Percentiles rank a stretch among this genome's conserved stretches.
phyloP scores from a whole-genome alignment of 1,139 yeast genomes.

The Blastobotrys ciferrii region DNA sequence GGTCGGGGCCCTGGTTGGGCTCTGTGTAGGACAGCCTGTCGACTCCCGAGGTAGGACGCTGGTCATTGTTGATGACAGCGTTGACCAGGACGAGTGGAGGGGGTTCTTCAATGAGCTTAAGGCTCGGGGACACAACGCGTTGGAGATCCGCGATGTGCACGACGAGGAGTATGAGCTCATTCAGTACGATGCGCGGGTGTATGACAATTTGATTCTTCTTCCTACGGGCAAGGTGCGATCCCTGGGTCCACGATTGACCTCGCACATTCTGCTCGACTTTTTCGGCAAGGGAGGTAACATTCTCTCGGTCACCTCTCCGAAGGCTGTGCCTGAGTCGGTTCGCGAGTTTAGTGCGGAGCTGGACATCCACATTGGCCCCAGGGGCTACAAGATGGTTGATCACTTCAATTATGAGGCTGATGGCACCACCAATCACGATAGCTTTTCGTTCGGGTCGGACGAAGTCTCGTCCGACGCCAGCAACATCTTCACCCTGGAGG shows the following conservation, averaged over 20 bases:
- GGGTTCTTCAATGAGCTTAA: conserved; percentile 34
- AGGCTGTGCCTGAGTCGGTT: conserved; percentile 66
- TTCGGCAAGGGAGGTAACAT: conserved; percentile 72
- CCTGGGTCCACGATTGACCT: conserved; percentile 45
- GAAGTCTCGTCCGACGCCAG: conserved; percentile 7
- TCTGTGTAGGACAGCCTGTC: conserved; percentile 23
- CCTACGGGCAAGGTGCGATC: conserved; percentile 43
- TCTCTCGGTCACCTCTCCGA: conserved; percentile 55
- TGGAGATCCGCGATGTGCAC: conserved; percentile 32
- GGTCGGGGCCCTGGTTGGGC: neutral
- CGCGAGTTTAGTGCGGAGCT: conserved; percentile 70
- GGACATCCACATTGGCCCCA: conserved; percentile 84
- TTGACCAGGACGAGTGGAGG: conserved; percentile 31
- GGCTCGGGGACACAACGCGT: conserved; percentile 34
- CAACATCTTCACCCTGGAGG: conserved; percentile 29
- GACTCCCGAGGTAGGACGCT: conserved; percentile 23
- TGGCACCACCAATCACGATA: conserved; percentile 21
- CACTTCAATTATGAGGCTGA: conserved; percentile 50
- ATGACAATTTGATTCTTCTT: conserved; percentile 54
- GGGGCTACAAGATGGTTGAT: conserved; percentile 63
- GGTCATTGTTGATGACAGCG: conserved; percentile 29
- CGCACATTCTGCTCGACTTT: conserved; percentile 49
- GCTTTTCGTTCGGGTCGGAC: conserved; percentile 10
- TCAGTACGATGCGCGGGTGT: conserved; percentile 44
- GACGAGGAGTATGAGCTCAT: conserved; percentile 40